Conservation (phyloP, 768 basidiomycete species). For the Lactifluus pinguis region DNA sequence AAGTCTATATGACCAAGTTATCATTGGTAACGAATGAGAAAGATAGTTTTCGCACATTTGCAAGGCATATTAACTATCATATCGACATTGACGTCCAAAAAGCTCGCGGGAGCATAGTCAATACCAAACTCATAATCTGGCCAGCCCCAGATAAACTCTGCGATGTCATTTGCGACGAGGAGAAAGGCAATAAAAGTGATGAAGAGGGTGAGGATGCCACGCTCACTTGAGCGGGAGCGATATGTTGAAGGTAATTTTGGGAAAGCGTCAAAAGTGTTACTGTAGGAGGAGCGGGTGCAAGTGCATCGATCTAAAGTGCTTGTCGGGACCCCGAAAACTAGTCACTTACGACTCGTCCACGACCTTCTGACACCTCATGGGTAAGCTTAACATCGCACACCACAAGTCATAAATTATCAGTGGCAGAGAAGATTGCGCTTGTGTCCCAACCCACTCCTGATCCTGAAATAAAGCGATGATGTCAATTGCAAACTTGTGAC, state of each 20-base stretch:
- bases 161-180: slow-evolving; percentile 79
- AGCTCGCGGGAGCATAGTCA: slow-evolving; percentile 50
- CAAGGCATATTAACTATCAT: slow-evolving; percentile 91
- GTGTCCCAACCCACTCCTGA: too few relatives aligned
- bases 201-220: slow-evolving; percentile 42
- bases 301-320: slow-evolving; percentile 34
- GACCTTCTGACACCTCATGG: slow-evolving; percentile 33
- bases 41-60: slow-evolving; percentile 51
- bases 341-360: rapidly evolving
- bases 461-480: too few relatives aligned
- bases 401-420: slow-evolving; percentile 93
- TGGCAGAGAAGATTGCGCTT: too few relatives aligned
- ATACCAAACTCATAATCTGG: slow-evolving; percentile 85
- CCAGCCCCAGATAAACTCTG: slow-evolving; percentile 92
- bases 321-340: slow-evolving; percentile 8
- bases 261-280: slow-evolving; percentile 33
- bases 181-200: slow-evolving; percentile 55
- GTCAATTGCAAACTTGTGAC: too few relatives aligned
- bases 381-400: slow-evolving; percentile 81
- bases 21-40: background rate
- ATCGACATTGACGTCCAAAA: slow-evolving; percentile 84
- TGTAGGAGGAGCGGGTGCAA: slow-evolving; percentile 24
- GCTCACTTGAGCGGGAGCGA: slow-evolving; percentile 35
- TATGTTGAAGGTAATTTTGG: slow-evolving; percentile 44
- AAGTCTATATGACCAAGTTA: slow-evolving; percentile 55